Conservation (phyloP, 352 stramenopile genomes). For the Phytopythium chamaehyphon region DNA sequence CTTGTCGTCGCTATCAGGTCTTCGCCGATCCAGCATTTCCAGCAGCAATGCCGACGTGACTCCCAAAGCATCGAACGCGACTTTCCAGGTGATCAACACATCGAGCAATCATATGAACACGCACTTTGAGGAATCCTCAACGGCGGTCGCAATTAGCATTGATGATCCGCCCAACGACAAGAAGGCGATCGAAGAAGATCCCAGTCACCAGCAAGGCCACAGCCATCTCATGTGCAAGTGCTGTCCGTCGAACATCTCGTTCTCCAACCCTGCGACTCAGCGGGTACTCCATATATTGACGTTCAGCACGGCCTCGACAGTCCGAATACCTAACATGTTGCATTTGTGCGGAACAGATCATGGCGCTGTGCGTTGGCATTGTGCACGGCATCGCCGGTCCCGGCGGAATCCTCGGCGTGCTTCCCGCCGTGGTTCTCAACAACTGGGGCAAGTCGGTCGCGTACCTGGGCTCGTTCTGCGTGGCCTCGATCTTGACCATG, state of each 20-base stretch:
- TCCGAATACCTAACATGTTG: too few species aligned
- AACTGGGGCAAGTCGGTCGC: constrained; percentile 58
- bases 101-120: not conserved
- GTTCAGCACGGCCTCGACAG: too few species aligned
- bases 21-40: not conserved
- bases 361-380: constrained; percentile 78
- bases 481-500: constrained; percentile 88
- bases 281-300: too few species aligned
- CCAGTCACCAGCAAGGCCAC: not conserved
- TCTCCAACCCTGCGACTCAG: constrained; percentile 48
- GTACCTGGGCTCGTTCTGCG: constrained; percentile 88
- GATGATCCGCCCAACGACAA: not conserved
- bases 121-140: not conserved
- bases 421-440: constrained; percentile 78
- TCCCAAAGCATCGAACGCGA: not conserved
- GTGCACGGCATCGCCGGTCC: constrained; percentile 74
- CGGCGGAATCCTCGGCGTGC: constrained; percentile 66
- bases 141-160: not conserved
- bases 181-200: not conserved
- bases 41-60: not conserved
- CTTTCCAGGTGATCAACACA: not conserved
- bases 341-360: constrained; percentile 24
- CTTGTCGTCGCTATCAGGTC: not conserved
- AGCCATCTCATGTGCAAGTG: constrained; percentile 14
- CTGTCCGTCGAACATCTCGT: constrained; percentile 22